Base-by-base conservation (phyloP, 495 filamentous ascomycete species). In the Trichocladium antarcticum region DNA sequence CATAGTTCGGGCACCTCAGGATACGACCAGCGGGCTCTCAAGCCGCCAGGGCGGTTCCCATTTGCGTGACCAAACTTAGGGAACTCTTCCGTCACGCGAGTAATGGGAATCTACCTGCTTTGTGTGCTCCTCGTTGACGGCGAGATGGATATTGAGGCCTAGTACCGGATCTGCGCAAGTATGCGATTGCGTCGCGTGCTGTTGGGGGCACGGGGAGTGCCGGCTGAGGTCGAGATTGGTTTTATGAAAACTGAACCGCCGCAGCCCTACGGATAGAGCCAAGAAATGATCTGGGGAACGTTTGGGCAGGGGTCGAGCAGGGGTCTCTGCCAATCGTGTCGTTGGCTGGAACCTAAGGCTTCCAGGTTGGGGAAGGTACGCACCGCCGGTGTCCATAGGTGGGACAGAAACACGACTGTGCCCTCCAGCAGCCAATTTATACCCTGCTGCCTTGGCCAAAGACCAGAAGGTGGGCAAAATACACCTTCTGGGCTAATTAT, bases 391-490 rank as follows among this genome's bases (percentile, higher is more conserved):
- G 24, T 27, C 24, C 4, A 4, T 27, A 8, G 24, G 24, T 27
- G 24, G 24, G 5, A 19, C 2, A 9, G 3, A 43, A 29, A 32
- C 27, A 27, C 29, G 35, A 4, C 21, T 31, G 16, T 27, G 37
- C 17, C 6, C 14, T 9, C 14, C 22, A 43, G 15, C 24, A 24
- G n/a, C 16, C 27, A 43, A 32, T 11, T 2, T 29, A 29, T 19
- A 15, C 41, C 41, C 29, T 34, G 42, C 42, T 21, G 42, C 27
- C 20, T 44, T 44, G 20, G 29, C 42, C n/a, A 34, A n/a, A 16
- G 17, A n/a, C 20, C 42, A 6, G 21, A n/a, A 16, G 17, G 9
- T 14, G 46, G 46, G 46, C 37, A 49, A 49, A 49, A 49, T 49
- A 32, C 8, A 35, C 3, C 4, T 17, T 1, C 7, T 42, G 46